Evolutionary conservation across 192 early-diverging fungal genomes (phyloP).

Genomic region (Entomortierella parvispora): DNA sequence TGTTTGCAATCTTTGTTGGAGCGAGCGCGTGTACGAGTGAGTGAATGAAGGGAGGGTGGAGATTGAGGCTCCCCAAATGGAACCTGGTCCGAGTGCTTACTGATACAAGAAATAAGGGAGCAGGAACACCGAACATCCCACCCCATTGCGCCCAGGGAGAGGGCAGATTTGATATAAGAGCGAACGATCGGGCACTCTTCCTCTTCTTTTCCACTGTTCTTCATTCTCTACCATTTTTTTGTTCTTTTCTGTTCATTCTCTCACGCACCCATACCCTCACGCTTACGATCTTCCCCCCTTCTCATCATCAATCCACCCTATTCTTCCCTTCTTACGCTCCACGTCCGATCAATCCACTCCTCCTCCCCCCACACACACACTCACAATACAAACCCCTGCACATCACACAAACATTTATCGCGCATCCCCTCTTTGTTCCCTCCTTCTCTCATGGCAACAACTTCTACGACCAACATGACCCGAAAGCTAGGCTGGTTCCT

Average conservation of each 20-base stretch:
- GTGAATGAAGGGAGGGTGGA: no score
- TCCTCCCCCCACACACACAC: not conserved
- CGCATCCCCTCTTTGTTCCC: no score
- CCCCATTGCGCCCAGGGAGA: no score
- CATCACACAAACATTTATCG: no score
- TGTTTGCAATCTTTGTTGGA: not conserved
- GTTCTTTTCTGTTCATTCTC: not conserved
- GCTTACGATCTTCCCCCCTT: not conserved
- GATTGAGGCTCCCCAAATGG: no score
- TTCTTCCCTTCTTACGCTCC: not conserved
- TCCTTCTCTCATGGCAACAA: not conserved
- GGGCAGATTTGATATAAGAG: no score
- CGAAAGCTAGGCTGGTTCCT: slow-evolving; percentile 39
- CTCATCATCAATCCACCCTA: not conserved
- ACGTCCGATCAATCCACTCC: not conserved
- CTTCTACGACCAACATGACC: slow-evolving; percentile 7
- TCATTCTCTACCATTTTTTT: not conserved
- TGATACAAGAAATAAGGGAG: no score
- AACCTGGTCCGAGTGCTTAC: no score
- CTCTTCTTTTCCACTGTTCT: not conserved
- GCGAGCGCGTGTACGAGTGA: not conserved
- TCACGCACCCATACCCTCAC: not conserved
- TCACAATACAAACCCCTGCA: no score
- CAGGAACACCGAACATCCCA: no score
- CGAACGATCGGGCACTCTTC: not conserved